Conservation (phyloP, 495 filamentous ascomycete species). For the Neurospora sp. region DNA sequence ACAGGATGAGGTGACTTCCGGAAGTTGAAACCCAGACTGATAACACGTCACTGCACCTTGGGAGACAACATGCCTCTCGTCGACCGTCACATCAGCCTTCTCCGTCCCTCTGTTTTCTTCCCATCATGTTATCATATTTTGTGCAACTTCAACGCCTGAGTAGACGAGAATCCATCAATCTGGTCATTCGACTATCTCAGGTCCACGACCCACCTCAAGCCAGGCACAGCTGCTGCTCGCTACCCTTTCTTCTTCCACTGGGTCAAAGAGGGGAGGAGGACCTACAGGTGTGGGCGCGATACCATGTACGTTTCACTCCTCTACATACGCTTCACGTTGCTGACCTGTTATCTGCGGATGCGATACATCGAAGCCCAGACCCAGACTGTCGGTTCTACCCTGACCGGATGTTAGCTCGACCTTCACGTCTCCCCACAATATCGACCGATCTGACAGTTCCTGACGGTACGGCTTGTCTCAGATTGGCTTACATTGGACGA, state of each 20-base stretch:
- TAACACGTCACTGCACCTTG: not conserved
- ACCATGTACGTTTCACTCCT: not conserved
- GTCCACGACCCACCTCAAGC: not conserved
- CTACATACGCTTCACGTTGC: not conserved
- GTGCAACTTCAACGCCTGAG: not conserved
- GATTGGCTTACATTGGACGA: not conserved
- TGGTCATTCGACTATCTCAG: not conserved
- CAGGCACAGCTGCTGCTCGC: not conserved
- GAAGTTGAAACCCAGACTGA: not conserved
- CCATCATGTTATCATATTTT: not conserved
- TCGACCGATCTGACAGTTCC: not conserved
- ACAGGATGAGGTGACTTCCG: not conserved
- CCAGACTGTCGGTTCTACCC: not conserved
- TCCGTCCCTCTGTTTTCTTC: not conserved
- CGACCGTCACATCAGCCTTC: not conserved
- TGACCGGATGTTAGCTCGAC: not conserved
- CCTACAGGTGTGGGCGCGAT: not conserved
- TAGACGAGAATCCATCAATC: not conserved
- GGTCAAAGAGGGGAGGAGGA: not conserved
- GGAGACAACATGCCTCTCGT: not conserved
- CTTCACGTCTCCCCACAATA: not conserved
- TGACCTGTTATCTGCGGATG: not conserved
- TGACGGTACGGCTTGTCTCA: not conserved
- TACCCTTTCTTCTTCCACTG: not conserved
- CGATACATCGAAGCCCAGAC: not conserved